Percentiles rank a stretch among this genome's conserved stretches.
Conservation (phyloP, 305 asterid species). For the Stenogyne calaminthoides region DNA sequence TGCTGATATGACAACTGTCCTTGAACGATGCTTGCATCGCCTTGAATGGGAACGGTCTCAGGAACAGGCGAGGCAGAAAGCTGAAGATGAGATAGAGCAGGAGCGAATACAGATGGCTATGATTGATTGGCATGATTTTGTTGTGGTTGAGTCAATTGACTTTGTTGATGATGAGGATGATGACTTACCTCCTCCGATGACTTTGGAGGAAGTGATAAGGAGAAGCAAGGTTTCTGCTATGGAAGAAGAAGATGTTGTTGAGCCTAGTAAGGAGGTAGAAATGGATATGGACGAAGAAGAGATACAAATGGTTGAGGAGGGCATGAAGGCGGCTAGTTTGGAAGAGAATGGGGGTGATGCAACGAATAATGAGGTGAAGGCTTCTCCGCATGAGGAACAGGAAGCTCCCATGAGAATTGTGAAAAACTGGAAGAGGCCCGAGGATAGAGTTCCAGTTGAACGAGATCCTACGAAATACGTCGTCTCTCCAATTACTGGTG, state of each 20-base stretch:
- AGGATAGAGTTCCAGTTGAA: conserved; percentile 79
- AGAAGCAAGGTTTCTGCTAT: conserved; percentile 77
- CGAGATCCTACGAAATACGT: conserved; percentile 78
- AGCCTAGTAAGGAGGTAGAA: conserved; percentile 90
- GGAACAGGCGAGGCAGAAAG: conserved; percentile 92
- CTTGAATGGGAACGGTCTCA: conserved; percentile 95
- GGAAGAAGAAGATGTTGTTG: conserved; percentile 73
- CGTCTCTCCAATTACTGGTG: conserved; percentile 89
- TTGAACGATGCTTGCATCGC: conserved; percentile 80
- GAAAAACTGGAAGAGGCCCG: conserved; percentile 95
- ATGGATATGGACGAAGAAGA: conserved; percentile 99
- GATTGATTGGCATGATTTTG: conserved; percentile 99
- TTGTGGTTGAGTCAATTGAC: conserved; percentile 86
- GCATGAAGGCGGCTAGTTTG: conserved; percentile 81
- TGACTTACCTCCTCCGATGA: conserved; percentile 91
- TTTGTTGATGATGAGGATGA: conserved; percentile 97
- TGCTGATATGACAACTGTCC: conserved; percentile 79
- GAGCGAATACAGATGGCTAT: conserved; percentile 88
- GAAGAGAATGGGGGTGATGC: conserved; percentile 60
- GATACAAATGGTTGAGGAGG: conserved; percentile 89
- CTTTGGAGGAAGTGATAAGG: conserved; percentile 90
- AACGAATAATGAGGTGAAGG: conserved; percentile 52
- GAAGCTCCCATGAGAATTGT: conserved; percentile 95
- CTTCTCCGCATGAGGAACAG: conserved; percentile 47
- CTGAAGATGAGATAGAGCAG: conserved; percentile 88